These are phyloP conservation scores for Microsporum audouinii DNA, from an alignment of 2,329 filamentous ascomycete species.

Conservation along the genomic window DNA sequence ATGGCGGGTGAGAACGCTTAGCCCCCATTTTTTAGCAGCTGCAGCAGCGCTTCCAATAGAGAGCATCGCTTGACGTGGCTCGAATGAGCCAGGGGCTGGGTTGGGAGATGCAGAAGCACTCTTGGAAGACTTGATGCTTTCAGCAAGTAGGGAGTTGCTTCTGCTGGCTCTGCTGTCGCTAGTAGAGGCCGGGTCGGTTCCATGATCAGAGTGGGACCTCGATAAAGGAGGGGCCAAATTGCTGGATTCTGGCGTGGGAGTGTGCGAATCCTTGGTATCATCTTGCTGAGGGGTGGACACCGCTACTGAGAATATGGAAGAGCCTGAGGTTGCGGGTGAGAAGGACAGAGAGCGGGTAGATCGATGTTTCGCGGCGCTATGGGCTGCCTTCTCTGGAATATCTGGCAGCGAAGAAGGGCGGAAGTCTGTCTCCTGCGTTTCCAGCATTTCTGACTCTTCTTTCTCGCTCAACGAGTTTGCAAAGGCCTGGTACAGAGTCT, in stretches of 20 bases:
- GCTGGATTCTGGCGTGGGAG: not conserved
- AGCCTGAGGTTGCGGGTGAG: not conserved
- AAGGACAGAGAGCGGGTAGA: not conserved
- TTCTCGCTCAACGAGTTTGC: not conserved
- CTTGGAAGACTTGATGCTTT: not conserved
- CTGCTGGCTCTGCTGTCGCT: not conserved
- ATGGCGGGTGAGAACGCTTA: slow-evolving; percentile 38
- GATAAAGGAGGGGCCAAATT: not conserved
- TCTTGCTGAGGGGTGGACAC: not conserved
- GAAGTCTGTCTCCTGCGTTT: not conserved
- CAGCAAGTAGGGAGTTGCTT: not conserved
- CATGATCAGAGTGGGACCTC: not conserved
- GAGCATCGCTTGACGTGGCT: slow-evolving; percentile 27
- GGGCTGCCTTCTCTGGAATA: not conserved
- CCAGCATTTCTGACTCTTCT: not conserved
- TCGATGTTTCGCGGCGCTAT: not conserved
- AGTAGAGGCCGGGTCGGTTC: not conserved
- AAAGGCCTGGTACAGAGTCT: not conserved
- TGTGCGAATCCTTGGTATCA: not conserved
- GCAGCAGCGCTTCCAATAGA: slow-evolving; percentile 42
- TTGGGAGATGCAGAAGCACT: not conserved
- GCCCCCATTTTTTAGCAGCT: slow-evolving; percentile 50
- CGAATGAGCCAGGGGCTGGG: not conserved
- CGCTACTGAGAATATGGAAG: not conserved
- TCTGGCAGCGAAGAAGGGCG: not conserved